Percentiles rank a stretch among this genome's conserved stretches.
Evolutionary conservation across 768 basidiomycete species (phyloP).

Genomic region (Myochromella boudieri): DNA sequence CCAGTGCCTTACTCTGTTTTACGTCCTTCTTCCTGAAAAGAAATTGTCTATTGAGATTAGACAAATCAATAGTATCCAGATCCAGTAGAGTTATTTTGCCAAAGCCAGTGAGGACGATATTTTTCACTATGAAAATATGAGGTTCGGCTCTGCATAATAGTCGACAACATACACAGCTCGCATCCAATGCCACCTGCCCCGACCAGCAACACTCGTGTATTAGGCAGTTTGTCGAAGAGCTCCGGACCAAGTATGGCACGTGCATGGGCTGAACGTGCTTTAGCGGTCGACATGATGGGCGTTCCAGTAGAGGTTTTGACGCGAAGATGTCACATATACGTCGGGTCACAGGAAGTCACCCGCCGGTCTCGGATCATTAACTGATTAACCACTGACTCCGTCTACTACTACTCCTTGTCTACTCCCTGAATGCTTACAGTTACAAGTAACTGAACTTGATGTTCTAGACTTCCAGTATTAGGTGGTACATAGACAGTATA

Average conservation of each 20-base stretch:
- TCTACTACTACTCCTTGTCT: too few relatives aligned
- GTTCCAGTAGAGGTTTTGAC: constrained; percentile 10
- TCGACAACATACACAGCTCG: constrained; percentile 70
- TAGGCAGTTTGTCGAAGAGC: constrained; percentile 56
- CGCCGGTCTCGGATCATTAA: not conserved
- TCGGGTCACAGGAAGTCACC: constrained; percentile 21
- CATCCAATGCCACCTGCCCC: constrained; percentile 98
- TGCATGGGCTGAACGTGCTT: constrained; percentile 59
- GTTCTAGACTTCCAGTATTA: too few relatives aligned
- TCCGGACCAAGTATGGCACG: constrained; percentile 79
- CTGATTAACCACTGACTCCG: not conserved
- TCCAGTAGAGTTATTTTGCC: constrained; percentile 91
- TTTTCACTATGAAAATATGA: constrained; percentile 71
- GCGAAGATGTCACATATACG: constrained; percentile 28
- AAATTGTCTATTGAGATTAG: constrained; percentile 96
- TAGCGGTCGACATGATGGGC: constrained; percentile 47
- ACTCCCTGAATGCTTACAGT: too few relatives aligned
- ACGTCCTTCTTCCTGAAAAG: constrained; percentile 96
- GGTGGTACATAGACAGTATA: too few relatives aligned
- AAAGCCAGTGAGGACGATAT: constrained; percentile 90
- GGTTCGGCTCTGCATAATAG: not conserved
- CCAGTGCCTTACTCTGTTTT: constrained; percentile 93
- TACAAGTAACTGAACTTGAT: too few relatives aligned
- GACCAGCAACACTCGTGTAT: constrained; percentile 80
- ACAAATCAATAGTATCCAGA: constrained; percentile 97